Conservation (phyloP, 768 basidiomycete species). For the Trametes cubensis region DNA sequence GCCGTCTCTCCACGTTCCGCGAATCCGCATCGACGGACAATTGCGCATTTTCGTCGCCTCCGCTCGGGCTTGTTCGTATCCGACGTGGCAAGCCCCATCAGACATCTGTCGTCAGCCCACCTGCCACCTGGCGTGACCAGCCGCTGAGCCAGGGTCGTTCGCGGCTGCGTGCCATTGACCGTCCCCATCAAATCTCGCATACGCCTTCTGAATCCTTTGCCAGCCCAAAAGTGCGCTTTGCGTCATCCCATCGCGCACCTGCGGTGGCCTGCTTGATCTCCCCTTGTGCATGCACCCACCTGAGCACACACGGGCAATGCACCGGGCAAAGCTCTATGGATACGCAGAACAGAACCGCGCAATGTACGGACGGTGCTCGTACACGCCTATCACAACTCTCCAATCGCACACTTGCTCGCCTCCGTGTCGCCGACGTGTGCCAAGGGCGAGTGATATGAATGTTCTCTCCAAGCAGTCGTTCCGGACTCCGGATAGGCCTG, state of each 20-base stretch:
- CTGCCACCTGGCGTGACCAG: neutral
- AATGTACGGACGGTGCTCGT: neutral
- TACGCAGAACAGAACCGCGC: conserved; percentile 3
- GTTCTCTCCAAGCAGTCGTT: no score
- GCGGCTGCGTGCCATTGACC: neutral
- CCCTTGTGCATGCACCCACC: neutral
- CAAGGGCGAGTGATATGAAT: no score
- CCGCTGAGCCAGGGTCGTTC: conserved; percentile 6
- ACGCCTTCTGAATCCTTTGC: no score
- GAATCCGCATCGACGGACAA: neutral
- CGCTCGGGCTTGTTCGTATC: conserved; percentile 3
- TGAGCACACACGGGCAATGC: conserved; percentile 10
- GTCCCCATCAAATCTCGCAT: neutral
- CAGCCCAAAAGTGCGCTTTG: no score
- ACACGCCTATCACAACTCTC: conserved; percentile 18
- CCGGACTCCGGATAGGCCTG: conserved; percentile 2
- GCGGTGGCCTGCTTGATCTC: neutral
- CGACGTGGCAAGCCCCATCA: conserved; percentile 7
- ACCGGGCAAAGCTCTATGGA: neutral
- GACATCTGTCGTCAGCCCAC: conserved; percentile 16
- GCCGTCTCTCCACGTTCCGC: neutral
- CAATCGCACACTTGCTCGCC: neutral
- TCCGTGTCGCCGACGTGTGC: no score
- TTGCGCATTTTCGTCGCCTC: neutral
- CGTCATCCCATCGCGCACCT: conserved; percentile 13